Percentiles rank a stretch among this genome's conserved stretches.
phyloP scores from a whole-genome alignment of 2,329 filamentous ascomycete species.

The Trichoderma sp. region DNA sequence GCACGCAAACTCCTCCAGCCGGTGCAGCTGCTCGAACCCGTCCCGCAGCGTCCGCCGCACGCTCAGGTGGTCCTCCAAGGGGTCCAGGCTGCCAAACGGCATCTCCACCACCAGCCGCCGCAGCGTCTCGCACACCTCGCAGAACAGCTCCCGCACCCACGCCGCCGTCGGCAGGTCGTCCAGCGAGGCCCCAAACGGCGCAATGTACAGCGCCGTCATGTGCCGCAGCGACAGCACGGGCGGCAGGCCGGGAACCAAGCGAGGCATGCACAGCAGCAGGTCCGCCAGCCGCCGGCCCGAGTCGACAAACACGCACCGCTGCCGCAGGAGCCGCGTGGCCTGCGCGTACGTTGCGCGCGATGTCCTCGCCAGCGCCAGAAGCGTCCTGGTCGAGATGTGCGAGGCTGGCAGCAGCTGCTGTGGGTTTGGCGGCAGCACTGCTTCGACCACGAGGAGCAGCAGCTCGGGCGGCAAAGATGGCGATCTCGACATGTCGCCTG shows the following conservation, averaged over 20 bases:
- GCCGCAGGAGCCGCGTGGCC: conserved; percentile 45
- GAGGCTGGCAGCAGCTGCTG: conserved; percentile 38
- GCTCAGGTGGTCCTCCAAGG: conserved; percentile 44
- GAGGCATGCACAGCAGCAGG: conserved; percentile 39
- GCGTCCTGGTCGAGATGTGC: conserved; percentile 44
- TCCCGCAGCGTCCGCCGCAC: conserved; percentile 44
- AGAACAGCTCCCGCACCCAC: conserved; percentile 46
- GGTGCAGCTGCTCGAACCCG: conserved; percentile 46
- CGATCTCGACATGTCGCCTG: background rate
- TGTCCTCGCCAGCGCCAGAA: conserved; percentile 47
- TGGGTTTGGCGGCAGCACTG: conserved; percentile 36
- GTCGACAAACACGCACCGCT: conserved; percentile 49
- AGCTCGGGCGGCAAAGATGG: conserved; percentile 38
- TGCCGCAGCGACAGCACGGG: conserved; percentile 33
- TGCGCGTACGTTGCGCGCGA: conserved; percentile 44
- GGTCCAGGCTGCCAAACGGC: conserved; percentile 47
- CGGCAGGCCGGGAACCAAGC: conserved; percentile 34
- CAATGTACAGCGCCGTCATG: conserved; percentile 45
- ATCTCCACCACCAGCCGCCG: conserved; percentile 50
- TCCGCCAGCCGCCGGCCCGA: conserved; percentile 38
- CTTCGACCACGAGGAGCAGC: conserved; percentile 39
- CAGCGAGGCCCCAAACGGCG: conserved; percentile 39
- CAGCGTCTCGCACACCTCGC: conserved; percentile 42
- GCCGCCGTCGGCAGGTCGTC: conserved; percentile 44
- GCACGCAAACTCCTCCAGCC: conserved; percentile 51